A percentile compares a stretch with the other conserved stretches of the same genome.
Conservation (phyloP, 495 filamentous ascomycete genomes). For the Penicillium psychrofluorescens region DNA sequence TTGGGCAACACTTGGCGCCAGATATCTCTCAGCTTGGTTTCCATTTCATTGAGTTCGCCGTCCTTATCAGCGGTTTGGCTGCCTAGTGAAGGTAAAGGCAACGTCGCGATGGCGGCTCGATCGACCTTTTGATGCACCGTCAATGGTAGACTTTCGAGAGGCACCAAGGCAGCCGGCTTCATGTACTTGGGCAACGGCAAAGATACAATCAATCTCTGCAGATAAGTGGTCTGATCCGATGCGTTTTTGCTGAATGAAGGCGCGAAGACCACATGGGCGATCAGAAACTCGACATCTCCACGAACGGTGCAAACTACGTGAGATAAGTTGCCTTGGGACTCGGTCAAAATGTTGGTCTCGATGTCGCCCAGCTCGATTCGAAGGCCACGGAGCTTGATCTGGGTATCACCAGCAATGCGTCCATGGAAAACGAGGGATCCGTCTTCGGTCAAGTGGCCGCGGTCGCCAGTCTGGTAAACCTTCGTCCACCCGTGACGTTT, state of each 20-base stretch:
- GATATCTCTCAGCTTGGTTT: conserved; percentile 12
- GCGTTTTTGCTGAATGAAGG: not conserved
- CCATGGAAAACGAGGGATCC: conserved; percentile 18
- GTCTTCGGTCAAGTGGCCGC: conserved; percentile 6
- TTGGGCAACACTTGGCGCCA: conserved; percentile 20
- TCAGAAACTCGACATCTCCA: conserved; percentile 16
- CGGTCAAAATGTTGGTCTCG: not conserved
- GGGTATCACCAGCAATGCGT: conserved; percentile 25
- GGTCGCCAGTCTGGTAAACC: conserved; percentile 11
- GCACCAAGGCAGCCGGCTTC: conserved; percentile 24
- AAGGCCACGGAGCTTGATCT: conserved; percentile 39
- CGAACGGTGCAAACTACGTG: no score
- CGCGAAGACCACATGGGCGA: conserved; percentile 25
- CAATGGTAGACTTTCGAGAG: conserved; percentile 27
- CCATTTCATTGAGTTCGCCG: conserved; percentile 12
- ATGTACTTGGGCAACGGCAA: conserved; percentile 36
- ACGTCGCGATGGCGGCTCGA: conserved; percentile 14
- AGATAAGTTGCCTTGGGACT: no score
- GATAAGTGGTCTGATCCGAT: conserved; percentile 8
- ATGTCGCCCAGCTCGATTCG: conserved; percentile 41
- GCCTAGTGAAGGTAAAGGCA: conserved; percentile 12
- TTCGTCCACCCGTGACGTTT: conserved; percentile 14
- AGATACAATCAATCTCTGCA: conserved; percentile 20
- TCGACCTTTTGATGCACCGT: conserved; percentile 33
- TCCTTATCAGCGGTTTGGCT: conserved; percentile 5